phyloP scores from a whole-genome alignment of 2,329 filamentous ascomycete species.

The Calonectria henricotiae region DNA sequence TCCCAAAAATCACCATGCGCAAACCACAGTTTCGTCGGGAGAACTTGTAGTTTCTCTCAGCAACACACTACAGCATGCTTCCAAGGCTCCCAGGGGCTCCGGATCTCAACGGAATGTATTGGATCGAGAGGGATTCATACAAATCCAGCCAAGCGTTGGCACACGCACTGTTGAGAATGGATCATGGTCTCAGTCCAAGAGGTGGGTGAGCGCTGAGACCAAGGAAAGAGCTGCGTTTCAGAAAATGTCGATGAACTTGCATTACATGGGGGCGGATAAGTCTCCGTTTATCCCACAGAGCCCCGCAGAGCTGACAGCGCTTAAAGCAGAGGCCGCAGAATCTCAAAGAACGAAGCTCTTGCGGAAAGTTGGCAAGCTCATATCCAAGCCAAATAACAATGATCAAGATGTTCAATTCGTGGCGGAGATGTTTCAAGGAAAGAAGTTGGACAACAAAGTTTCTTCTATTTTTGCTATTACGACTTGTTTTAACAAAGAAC shows the following conservation, averaged over 20 bases:
- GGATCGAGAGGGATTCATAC: neutral
- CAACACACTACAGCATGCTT: neutral
- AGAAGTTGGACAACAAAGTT: conserved; percentile 49
- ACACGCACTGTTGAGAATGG: conserved; percentile 44
- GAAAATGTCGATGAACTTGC: conserved; percentile 58
- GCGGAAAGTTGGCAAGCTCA: conserved; percentile 47
- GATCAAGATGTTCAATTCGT: conserved; percentile 28
- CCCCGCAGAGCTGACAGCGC: conserved; percentile 56
- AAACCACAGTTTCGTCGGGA: neutral
- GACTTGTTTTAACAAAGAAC: conserved; percentile 56
- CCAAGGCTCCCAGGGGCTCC: conserved; percentile 45
- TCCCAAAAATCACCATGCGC: neutral
- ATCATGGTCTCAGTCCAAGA: conserved; percentile 60
- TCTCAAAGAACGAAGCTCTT: conserved; percentile 48
- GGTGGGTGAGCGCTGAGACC: conserved; percentile 59
- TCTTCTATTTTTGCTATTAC: conserved; percentile 57
- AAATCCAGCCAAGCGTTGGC: neutral
- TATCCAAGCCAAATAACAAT: conserved; percentile 42
- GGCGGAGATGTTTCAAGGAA: conserved; percentile 52
- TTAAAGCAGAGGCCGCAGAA: conserved; percentile 55
- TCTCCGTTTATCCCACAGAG: conserved; percentile 60
- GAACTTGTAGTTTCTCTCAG: neutral
- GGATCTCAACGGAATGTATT: conserved; percentile 23
- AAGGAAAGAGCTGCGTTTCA: conserved; percentile 57
- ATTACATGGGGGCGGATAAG: conserved; percentile 56